Evolutionary conservation across 176 grass and related monocot genomes (phyloP).

Genomic region (Juncus inflexus): DNA sequence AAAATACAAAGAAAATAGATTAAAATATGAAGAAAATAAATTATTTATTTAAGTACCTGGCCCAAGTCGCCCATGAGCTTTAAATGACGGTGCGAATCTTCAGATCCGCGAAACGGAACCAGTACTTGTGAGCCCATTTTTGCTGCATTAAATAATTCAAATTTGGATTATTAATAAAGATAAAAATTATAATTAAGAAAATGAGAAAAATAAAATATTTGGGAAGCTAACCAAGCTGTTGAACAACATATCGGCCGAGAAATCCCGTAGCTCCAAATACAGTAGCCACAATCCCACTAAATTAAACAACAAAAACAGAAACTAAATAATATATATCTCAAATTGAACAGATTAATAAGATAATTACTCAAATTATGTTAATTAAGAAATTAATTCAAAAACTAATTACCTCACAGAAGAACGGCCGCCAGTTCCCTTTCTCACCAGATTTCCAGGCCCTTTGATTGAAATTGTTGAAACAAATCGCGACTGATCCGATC

Average conservation of each 20-base stretch:
- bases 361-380: background rate
- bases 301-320: slow-evolving; percentile 3
- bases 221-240: slow-evolving; percentile 72
- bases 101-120: slow-evolving; percentile 86
- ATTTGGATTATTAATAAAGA: background rate
- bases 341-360: slow-evolving; percentile 9
- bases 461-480: slow-evolving; percentile 51
- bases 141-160: slow-evolving; percentile 44
- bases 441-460: slow-evolving; percentile 63
- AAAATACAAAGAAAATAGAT: background rate
- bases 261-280: slow-evolving; percentile 99
- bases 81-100: slow-evolving; percentile 87
- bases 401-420: slow-evolving; percentile 61
- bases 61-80: slow-evolving; percentile 96
- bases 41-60: slow-evolving; percentile 42
- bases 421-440: slow-evolving; percentile 89
- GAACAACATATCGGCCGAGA: slow-evolving; percentile 90
- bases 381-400: slow-evolving; percentile 10
- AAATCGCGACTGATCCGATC: slow-evolving; percentile 52
- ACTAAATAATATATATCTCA: background rate
- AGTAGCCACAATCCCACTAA: slow-evolving; percentile 86
- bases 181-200: background rate
- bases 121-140: slow-evolving; percentile 97
- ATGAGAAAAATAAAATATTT: background rate
- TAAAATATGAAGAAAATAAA: background rate